Percentiles rank a stretch among this genome's conserved stretches.
These are phyloP conservation scores for Plasmodium gallinaceum DNA, from an alignment of 169 alveolate genomes.

Conservation along the genomic window DNA sequence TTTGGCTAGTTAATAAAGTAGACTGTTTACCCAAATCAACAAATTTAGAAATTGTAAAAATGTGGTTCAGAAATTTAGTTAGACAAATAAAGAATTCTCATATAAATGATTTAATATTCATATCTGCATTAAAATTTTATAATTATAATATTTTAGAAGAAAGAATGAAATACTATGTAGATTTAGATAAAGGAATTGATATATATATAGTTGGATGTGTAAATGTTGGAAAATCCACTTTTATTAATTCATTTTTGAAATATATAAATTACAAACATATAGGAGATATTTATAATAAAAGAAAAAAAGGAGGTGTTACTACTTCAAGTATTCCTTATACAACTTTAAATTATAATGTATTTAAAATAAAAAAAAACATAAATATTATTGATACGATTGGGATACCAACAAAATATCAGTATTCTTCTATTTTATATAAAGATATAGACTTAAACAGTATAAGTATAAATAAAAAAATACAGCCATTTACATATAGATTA, in stretches of 20 bases:
- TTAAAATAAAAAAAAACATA: conserved; percentile 88
- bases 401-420: conserved; percentile 86
- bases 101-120: conserved; percentile 85
- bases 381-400: conserved; percentile 91
- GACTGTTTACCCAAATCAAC: conserved; percentile 87
- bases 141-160: conserved; percentile 83
- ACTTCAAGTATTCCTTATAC: conserved; percentile 91
- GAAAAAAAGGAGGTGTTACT: conserved; percentile 90
- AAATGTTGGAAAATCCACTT: conserved; percentile 91
- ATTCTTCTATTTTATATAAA: conserved; percentile 73
- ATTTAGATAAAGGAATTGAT: conserved; percentile 77
- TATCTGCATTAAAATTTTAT: conserved; percentile 79
- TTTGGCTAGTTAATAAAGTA: conserved; percentile 88
- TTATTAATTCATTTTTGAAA: conserved; percentile 88
- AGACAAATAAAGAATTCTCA: conserved; percentile 89
- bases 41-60: conserved; percentile 79
- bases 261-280: conserved; percentile 85
- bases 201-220: conserved; percentile 89
- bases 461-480: conserved; percentile 78
- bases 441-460: conserved; percentile 83
- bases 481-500: conserved; percentile 81
- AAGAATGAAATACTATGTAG: conserved; percentile 81
- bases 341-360: conserved; percentile 87
- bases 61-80: conserved; percentile 89
- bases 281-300: conserved; percentile 80